Percentiles rank a stretch among this genome's conserved stretches.
phyloP scores from a whole-genome alignment of 495 filamentous ascomycete species.

The Cercophora scortea region DNA sequence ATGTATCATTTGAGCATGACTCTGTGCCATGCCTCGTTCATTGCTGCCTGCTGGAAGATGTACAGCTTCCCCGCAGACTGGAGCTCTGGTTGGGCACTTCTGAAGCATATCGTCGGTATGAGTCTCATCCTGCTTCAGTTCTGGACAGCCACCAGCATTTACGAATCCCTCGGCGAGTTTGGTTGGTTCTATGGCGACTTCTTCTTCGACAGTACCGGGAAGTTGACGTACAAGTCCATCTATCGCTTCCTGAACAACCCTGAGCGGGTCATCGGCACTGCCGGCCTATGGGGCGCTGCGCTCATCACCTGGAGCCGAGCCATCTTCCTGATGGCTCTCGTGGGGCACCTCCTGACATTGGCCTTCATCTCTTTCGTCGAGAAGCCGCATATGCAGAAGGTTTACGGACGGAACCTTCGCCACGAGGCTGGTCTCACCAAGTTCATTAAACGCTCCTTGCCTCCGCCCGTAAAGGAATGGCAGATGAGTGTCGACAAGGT shows the following conservation, averaged over 20 bases:
- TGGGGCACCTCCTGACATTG: slow-evolving; percentile 78
- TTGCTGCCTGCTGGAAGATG: slow-evolving; percentile 94
- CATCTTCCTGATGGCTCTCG: slow-evolving; percentile 74
- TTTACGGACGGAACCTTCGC: slow-evolving; percentile 80
- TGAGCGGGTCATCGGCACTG: slow-evolving; percentile 85
- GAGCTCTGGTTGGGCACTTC: slow-evolving; percentile 71
- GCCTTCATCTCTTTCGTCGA: slow-evolving; percentile 91
- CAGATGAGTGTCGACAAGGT: slow-evolving; percentile 83
- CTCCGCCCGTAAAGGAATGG: slow-evolving; percentile 62
- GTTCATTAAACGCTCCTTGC: slow-evolving; percentile 81
- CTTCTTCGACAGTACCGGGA: slow-evolving; percentile 80
- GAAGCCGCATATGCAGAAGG: slow-evolving; percentile 96
- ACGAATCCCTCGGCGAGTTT: slow-evolving; percentile 94
- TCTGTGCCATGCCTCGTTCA: slow-evolving; percentile 81
- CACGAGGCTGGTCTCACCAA: slow-evolving; percentile 84
- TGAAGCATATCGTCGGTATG: slow-evolving; percentile 78
- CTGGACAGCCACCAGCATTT: slow-evolving; percentile 90
- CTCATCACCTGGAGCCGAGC: slow-evolving; percentile 81
- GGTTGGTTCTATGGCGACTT: slow-evolving; percentile 99
- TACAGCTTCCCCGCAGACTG: slow-evolving; percentile 79
- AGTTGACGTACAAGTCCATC: slow-evolving; percentile 92
- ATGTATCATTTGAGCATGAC: slow-evolving; percentile 87
- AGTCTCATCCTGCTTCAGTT: slow-evolving; percentile 79
- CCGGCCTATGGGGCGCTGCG: slow-evolving; percentile 92
- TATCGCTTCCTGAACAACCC: slow-evolving; percentile 98